Conservation (phyloP, 192 early-diverging fungal genomes). For the Bifiguratus adelaidae region DNA sequence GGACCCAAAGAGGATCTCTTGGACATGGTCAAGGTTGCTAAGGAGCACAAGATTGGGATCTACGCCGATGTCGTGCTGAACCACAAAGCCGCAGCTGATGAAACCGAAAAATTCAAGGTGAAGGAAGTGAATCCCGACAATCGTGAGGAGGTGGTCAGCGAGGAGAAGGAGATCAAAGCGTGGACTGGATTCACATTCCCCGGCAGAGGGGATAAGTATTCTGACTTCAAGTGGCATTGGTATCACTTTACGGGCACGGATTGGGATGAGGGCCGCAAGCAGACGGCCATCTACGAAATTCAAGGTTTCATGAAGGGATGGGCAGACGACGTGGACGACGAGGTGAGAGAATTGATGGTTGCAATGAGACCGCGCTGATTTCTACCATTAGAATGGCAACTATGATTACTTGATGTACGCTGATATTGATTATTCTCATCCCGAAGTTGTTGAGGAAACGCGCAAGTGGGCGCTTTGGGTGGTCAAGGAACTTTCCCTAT, state of each 20-base stretch:
- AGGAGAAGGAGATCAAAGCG: constrained; percentile 20
- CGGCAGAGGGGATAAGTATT: constrained; percentile 24
- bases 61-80: constrained; percentile 33
- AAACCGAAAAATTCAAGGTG: constrained; percentile 26
- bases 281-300: constrained; percentile 28
- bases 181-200: constrained; percentile 30
- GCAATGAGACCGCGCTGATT: too few species aligned
- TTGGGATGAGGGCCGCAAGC: constrained; percentile 28
- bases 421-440: too few species aligned
- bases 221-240: constrained; percentile 22
- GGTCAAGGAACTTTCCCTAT: too few species aligned
- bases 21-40: constrained; percentile 22
- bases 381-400: constrained; percentile 34
- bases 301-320: constrained; percentile 31
- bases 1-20: constrained; percentile 30
- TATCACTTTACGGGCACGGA: constrained; percentile 30
- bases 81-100: constrained; percentile 30
- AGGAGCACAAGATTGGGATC: constrained; percentile 17
- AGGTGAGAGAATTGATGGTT: too few species aligned
- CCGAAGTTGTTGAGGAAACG: too few species aligned
- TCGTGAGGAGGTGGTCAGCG: constrained; percentile 22
- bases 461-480: too few species aligned
- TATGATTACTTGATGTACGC: constrained; percentile 35
- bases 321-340: constrained; percentile 29
- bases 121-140: constrained; percentile 24